Percentiles rank a stretch among this genome's conserved stretches.
phyloP scores from a whole-genome alignment of 805 yeast species.

The Candida cerambycidarum region DNA sequence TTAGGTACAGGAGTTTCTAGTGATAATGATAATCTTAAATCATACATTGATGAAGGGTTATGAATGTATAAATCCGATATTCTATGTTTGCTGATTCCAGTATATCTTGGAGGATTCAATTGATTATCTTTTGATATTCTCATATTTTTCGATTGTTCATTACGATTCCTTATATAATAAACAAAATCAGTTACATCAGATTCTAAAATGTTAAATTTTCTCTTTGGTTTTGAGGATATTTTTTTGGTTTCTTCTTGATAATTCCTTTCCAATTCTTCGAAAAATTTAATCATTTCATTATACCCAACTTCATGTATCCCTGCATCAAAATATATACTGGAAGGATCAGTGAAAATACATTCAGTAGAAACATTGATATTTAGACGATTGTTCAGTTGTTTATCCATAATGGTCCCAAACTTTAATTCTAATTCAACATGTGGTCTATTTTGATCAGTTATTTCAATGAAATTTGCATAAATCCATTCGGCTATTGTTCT shows the following conservation, averaged over 20 bases:
- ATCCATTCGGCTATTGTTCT: conserved; percentile 87
- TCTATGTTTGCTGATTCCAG: conserved; percentile 70
- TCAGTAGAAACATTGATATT: conserved; percentile 69
- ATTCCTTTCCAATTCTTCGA: conserved; percentile 53
- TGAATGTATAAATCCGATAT: conserved; percentile 70
- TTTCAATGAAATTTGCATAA: conserved; percentile 72
- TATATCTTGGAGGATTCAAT: conserved; percentile 64
- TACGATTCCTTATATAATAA: conserved; percentile 60
- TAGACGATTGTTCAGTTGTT: conserved; percentile 59
- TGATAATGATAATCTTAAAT: conserved; percentile 71
- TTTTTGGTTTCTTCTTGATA: conserved; percentile 43
- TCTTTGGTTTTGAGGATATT: conserved; percentile 31
- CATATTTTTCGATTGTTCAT: conserved; percentile 61
- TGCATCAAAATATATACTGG: conserved; percentile 59
- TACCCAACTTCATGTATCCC: conserved; percentile 66
- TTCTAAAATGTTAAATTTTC: conserved; percentile 59
- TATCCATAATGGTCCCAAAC: conserved; percentile 69
- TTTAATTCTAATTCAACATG: conserved; percentile 71
- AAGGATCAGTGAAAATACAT: conserved; percentile 55
- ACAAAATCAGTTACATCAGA: conserved; percentile 63
- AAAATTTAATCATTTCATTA: conserved; percentile 53
- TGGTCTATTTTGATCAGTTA: conserved; percentile 54
- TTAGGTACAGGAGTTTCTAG: conserved; percentile 73
- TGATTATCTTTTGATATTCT: conserved; percentile 64
- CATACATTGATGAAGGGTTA: conserved; percentile 76